Base-by-base conservation (phyloP, 495 filamentous ascomycete genomes). In the Haplographium delicatum region DNA sequence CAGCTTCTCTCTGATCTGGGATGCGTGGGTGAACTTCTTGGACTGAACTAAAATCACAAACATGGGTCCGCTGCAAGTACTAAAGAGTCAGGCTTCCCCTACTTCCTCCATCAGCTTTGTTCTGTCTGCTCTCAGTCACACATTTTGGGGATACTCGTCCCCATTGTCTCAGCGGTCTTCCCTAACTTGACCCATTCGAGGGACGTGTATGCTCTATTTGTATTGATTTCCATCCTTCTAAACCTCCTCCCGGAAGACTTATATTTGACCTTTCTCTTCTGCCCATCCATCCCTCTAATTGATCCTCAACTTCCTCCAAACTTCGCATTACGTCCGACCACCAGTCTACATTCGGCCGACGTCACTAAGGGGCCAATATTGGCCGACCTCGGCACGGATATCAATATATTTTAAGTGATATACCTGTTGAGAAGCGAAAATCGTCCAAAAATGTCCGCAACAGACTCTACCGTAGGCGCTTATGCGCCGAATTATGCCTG, bases 401-500 rank as follows among this genome's bases (percentile, higher is more conserved):
- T 19, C 37, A 15, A 44, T 5, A 15, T 30, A 44, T 38, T 28
- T 24, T 7, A 24, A 41, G 43, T 31, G 26, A 50, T 3, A 19
- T 22, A 7, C 11, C 40, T 50, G 51, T 45, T 47, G 53, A 56
- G 18, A 18, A 28, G 18, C 24, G 25, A 31, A 43, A 13, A 10
- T 15, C 26, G 18, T 13, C 5, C 19, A 38, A 49, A n/a, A 33
- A 38, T 37, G 33, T 22, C 31, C 20, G 23, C n/a, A n/a, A n/a
- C n/a, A n/a, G n/a, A n/a, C 16, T 37, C 18, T 19, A 13, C 30
- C 19, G 30, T 11, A n/a, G 45, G 43, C 15, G 27, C 39, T 4
- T 58, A 41, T 51, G 27, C 41, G 3, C 58, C 58, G 19, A 57
- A 50, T 55, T 91, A 94, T 73, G 79, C 87, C 63, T 90, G 87